phyloP scores from a whole-genome alignment of 129 eudicot species.

The Saposhnikovia divaricata region DNA sequence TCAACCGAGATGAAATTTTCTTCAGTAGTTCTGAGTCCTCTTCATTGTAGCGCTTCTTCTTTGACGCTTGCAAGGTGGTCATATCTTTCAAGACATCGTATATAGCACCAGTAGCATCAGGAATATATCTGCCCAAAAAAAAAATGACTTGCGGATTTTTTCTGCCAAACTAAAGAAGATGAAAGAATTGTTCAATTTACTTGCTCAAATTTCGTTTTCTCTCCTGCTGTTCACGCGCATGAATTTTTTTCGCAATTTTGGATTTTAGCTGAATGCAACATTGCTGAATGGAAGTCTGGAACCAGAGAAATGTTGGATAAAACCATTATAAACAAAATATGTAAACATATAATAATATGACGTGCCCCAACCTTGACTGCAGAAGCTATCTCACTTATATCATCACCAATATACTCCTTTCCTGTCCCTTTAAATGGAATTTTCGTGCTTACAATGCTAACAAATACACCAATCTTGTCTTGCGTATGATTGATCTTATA shows the following conservation, averaged over 20 bases:
- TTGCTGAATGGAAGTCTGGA: conserved; percentile 76
- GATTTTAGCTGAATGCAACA: conserved; percentile 83
- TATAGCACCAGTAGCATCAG: conserved; percentile 71
- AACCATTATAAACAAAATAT: neutral
- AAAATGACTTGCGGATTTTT: neutral
- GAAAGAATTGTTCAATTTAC: conserved; percentile 27
- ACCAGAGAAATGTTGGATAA: conserved; percentile 15
- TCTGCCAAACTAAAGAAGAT: neutral
- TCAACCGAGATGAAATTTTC: conserved; percentile 40
- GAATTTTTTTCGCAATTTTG: conserved; percentile 86
- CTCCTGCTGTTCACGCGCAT: conserved; percentile 99
- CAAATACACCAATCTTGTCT: conserved; percentile 95
- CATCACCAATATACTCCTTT: conserved; percentile 98
- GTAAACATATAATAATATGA: neutral
- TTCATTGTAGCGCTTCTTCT: conserved; percentile 49
- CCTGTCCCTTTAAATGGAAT: conserved; percentile 99
- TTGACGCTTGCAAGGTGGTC: conserved; percentile 48
- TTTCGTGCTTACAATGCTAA: conserved; percentile 98
- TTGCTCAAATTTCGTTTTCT: conserved; percentile 82
- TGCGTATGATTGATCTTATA: conserved; percentile 97
- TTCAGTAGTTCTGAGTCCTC: conserved; percentile 69
- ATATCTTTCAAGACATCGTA: conserved; percentile 58
- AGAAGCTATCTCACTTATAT: conserved; percentile 90
- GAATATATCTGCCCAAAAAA: conserved; percentile 51
- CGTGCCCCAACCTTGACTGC: conserved; percentile 69